phyloP scores from a whole-genome alignment of 2,329 filamentous ascomycete genomes.

The Diaporthe capsici region DNA sequence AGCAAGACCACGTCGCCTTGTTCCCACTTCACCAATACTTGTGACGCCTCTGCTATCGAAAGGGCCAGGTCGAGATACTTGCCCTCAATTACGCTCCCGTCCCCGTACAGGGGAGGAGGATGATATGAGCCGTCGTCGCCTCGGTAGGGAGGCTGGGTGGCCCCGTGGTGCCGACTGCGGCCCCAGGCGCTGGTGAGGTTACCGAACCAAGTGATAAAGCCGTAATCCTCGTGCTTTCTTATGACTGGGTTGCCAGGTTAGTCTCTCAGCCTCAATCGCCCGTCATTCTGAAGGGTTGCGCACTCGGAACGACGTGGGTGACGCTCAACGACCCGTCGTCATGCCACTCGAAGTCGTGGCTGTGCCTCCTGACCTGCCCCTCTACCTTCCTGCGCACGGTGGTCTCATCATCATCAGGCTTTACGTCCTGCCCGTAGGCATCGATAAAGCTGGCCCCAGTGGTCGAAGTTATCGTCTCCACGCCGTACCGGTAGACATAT shows the following conservation, averaged over 20 bases:
- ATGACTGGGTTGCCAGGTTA: constrained; percentile 43
- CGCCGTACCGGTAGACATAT: constrained; percentile 51
- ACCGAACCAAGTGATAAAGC: constrained; percentile 50
- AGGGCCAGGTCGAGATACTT: constrained; percentile 50
- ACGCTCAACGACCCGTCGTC: constrained; percentile 53
- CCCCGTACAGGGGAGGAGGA: constrained; percentile 50
- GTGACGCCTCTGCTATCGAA: constrained; percentile 46
- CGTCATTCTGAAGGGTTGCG: neutral
- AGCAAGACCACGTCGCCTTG: constrained; percentile 50
- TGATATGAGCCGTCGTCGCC: constrained; percentile 53
- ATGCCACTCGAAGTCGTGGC: constrained; percentile 51
- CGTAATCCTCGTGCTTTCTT: constrained; percentile 48
- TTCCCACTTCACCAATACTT: constrained; percentile 49
- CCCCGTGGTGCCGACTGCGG: constrained; percentile 51
- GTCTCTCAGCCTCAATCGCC: neutral
- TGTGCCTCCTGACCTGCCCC: constrained; percentile 51
- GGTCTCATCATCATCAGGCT: constrained; percentile 45
- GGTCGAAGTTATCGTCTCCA: constrained; percentile 48
- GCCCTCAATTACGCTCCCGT: constrained; percentile 49
- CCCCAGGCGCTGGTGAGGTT: constrained; percentile 55
- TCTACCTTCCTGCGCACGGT: constrained; percentile 49
- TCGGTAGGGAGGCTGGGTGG: constrained; percentile 49
- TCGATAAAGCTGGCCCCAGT: constrained; percentile 51
- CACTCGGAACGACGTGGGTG: constrained; percentile 51
- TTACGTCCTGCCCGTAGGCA: constrained; percentile 51